A percentile compares a stretch with the other conserved stretches of the same genome.
These are phyloP conservation scores for Marasmius sp. DNA, from an alignment of 1,284 basidiomycete genomes.

Conservation along the genomic window DNA sequence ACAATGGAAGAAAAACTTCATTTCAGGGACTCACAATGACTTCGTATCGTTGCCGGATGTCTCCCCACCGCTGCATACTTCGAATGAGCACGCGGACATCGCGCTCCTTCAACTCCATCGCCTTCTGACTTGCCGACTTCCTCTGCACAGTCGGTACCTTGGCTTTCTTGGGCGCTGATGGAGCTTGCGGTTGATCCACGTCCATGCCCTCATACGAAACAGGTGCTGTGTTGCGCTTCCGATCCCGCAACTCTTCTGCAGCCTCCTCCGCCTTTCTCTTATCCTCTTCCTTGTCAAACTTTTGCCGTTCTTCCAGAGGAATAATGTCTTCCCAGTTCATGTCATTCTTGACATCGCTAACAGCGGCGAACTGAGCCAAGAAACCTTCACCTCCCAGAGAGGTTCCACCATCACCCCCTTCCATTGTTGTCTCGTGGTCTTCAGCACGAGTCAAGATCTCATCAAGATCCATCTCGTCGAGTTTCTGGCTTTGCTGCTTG, in stretches of 20 bases:
- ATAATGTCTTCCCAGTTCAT: conserved; percentile 99
- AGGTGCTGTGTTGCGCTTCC: conserved; percentile 84
- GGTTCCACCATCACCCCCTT: conserved; percentile 73
- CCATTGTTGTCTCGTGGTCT: conserved; percentile 88
- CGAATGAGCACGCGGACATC: conserved; percentile 95
- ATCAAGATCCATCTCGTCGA: conserved; percentile 99
- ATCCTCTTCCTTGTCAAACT: conserved; percentile 83
- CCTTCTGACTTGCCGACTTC: conserved; percentile 88
- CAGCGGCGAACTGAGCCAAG: conserved; percentile 92
- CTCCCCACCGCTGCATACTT: conserved; percentile 97
- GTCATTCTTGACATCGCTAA: conserved; percentile 98
- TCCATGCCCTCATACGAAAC: conserved; percentile 93
- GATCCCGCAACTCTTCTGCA: conserved; percentile 65
- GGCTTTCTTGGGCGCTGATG: conserved; percentile 69
- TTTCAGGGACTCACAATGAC: conserved; percentile 69
- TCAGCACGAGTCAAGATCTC: conserved; percentile 97
- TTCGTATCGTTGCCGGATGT: conserved; percentile 93
- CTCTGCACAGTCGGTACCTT: conserved; percentile 67
- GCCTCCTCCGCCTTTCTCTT: conserved; percentile 69
- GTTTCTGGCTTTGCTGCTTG: conserved; percentile 88
- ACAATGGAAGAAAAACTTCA: conserved; percentile 10
- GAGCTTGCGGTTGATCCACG: conserved; percentile 66
- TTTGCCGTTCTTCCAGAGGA: conserved; percentile 88
- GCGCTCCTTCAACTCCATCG: conserved; percentile 95
- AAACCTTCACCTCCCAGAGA: conserved; percentile 97